phyloP scores from a whole-genome alignment of 2,329 filamentous ascomycete species.

The Pezicula rhizophila region DNA sequence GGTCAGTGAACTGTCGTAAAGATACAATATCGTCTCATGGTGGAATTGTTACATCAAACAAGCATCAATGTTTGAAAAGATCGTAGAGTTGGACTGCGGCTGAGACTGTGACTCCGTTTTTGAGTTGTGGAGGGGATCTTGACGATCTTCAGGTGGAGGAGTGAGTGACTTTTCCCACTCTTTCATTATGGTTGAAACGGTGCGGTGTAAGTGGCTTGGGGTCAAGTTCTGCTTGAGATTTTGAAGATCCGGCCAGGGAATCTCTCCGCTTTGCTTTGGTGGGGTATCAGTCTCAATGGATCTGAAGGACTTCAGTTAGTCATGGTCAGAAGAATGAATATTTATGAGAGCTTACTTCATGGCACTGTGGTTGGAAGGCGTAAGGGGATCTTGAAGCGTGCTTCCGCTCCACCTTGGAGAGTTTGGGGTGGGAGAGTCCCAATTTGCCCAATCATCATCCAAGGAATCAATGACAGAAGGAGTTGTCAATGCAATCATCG shows the following conservation, averaged over 20 bases:
- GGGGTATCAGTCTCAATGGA: constrained; percentile 12
- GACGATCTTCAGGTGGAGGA: constrained; percentile 32
- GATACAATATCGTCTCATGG: neutral
- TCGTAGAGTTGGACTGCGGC: neutral
- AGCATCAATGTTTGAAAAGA: neutral
- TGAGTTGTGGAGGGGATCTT: constrained; percentile 4
- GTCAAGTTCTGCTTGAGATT: constrained; percentile 46
- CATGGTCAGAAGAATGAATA: constrained; percentile 1
- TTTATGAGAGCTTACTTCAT: constrained; percentile 19
- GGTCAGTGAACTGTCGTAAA: neutral
- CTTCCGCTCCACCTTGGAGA: constrained; percentile 59
- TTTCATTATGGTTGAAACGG: constrained; percentile 79
- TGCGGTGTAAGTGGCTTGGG: constrained; percentile 72
- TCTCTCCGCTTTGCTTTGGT: constrained; percentile 23
- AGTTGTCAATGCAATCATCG: constrained; percentile 18
- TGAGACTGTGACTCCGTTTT: constrained; percentile 32
- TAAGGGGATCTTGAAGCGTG: constrained; percentile 21
- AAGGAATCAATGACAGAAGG: constrained; percentile 30
- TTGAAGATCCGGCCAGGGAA: constrained; percentile 36
- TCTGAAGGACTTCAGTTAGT: constrained; percentile 15
- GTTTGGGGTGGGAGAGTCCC: constrained; percentile 51
- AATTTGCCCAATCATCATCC: constrained; percentile 60
- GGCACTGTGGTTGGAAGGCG: constrained; percentile 19
- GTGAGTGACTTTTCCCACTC: constrained; percentile 83
- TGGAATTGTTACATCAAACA: neutral